Evolutionary conservation across 2,329 filamentous ascomycete genomes (phyloP).

Genomic region (Phoma sp.): DNA sequence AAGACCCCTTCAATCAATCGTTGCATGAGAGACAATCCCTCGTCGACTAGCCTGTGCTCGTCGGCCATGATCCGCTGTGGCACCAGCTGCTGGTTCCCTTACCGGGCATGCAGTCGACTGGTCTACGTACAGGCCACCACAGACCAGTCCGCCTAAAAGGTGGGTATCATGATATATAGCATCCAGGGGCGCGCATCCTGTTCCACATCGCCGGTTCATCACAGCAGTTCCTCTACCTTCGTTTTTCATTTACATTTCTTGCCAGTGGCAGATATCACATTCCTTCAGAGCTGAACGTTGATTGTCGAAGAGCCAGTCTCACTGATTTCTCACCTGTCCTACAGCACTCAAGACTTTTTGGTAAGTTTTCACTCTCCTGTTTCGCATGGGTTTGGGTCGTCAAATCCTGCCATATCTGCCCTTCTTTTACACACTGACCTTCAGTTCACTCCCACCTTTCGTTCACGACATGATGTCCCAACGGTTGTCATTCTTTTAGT

Average conservation of each 20-base stretch:
- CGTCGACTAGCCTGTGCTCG: constrained; percentile 38
- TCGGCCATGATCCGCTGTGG: constrained; percentile 36
- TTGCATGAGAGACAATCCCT: constrained; percentile 33
- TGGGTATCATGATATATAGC: constrained; percentile 35
- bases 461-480: background rate
- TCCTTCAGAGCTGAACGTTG: constrained; percentile 35
- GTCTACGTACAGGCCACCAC: constrained; percentile 30
- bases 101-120: constrained; percentile 20
- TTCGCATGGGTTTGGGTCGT: constrained; percentile 6
- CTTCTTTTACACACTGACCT: constrained; percentile 5
- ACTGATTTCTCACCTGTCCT: constrained; percentile 9
- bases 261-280: constrained; percentile 49
- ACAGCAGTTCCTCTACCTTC: constrained; percentile 34
- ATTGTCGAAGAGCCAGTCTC: constrained; percentile 35
- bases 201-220: constrained; percentile 31
- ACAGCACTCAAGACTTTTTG: constrained; percentile 11
- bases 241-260: constrained; percentile 35
- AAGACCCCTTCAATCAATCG: constrained; percentile 24
- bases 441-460: constrained; percentile 1
- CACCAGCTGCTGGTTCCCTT: constrained; percentile 29
- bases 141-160: constrained; percentile 20
- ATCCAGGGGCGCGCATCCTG: constrained; percentile 22
- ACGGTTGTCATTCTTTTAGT: no score
- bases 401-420: background rate
- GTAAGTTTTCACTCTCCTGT: constrained; percentile 14